Conservation (phyloP, 176 grass and related monocot species). For the Bonia amplexicaulis region DNA sequence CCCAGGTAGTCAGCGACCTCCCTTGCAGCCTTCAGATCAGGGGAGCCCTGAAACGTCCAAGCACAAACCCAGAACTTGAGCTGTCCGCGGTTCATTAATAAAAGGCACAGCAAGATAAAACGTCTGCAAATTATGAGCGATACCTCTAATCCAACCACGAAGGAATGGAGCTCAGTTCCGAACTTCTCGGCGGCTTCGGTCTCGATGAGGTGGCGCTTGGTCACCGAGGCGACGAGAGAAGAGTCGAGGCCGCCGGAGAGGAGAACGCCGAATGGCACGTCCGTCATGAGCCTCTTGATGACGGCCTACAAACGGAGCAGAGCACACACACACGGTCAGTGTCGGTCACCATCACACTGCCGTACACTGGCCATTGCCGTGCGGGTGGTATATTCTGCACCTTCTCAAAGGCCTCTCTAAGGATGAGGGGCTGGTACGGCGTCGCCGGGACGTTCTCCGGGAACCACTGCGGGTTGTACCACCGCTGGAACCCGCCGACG, state of each 20-base stretch:
- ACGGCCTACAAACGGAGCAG: constrained; percentile 56
- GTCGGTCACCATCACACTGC: not conserved
- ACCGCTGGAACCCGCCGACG: constrained; percentile 50
- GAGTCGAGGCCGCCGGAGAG: constrained; percentile 94
- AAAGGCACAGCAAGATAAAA: not conserved
- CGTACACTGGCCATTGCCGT: not conserved
- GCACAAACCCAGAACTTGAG: not conserved
- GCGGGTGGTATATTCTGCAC: constrained; percentile 18
- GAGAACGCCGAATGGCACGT: constrained; percentile 88
- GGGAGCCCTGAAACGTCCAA: constrained; percentile 57
- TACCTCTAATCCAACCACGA: constrained; percentile 93
- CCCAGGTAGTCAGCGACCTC: constrained; percentile 84
- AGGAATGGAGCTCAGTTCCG: constrained; percentile 86
- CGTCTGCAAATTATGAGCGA: not conserved
- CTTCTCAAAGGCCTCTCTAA: constrained; percentile 89
- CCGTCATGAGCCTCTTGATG: constrained; percentile 94
- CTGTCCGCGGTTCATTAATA: not conserved
- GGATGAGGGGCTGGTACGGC: constrained; percentile 51
- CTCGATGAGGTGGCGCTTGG: constrained; percentile 74
- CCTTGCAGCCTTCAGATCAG: constrained; percentile 75
- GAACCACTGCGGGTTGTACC: constrained; percentile 87
- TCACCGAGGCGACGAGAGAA: constrained; percentile 78
- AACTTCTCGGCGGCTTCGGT: constrained; percentile 87
- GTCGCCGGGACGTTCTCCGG: constrained; percentile 56
- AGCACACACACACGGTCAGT: not conserved